Evolutionary conservation across 2,329 filamentous ascomycete genomes (phyloP).

Genomic region (Simplicillium sp.): DNA sequence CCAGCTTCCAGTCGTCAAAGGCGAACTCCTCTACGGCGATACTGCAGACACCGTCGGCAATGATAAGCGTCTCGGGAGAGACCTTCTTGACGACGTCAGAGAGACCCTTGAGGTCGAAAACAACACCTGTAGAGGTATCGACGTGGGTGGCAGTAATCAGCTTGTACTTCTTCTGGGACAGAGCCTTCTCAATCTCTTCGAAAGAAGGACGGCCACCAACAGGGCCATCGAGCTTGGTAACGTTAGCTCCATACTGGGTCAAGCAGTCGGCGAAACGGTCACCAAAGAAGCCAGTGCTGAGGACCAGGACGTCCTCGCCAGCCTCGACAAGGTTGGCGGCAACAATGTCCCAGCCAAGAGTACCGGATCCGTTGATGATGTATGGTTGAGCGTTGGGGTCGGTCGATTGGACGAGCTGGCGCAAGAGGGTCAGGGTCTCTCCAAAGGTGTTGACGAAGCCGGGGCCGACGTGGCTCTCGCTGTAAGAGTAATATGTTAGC

Average conservation of each 20-base stretch:
- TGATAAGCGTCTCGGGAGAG: slow-evolving; percentile 80
- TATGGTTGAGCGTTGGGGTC: slow-evolving; percentile 80
- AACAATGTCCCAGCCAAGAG: slow-evolving; percentile 92
- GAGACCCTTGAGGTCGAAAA: slow-evolving; percentile 81
- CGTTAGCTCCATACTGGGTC: slow-evolving; percentile 79
- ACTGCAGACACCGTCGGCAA: slow-evolving; percentile 95
- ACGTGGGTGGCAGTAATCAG: slow-evolving; percentile 91
- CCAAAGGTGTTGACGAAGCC: slow-evolving; percentile 87
- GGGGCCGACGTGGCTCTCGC: slow-evolving; percentile 87
- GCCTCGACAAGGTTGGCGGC: slow-evolving; percentile 87
- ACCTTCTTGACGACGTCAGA: slow-evolving; percentile 76
- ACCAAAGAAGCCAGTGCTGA: slow-evolving; percentile 95
- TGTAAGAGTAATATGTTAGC: slow-evolving; percentile 23
- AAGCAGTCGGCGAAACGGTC: slow-evolving; percentile 92
- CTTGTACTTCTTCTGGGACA: slow-evolving; percentile 91
- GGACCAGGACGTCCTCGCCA: slow-evolving; percentile 82
- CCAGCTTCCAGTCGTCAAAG: slow-evolving; percentile 90
- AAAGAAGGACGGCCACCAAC: slow-evolving; percentile 84
- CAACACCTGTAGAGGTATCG: slow-evolving; percentile 91
- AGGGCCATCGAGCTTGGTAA: slow-evolving; percentile 80
- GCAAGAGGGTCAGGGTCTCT: slow-evolving; percentile 77
- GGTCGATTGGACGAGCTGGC: slow-evolving; percentile 89
- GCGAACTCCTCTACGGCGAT: slow-evolving; percentile 92
- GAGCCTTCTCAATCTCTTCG: slow-evolving; percentile 76
- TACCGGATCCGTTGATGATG: slow-evolving; percentile 88